phyloP scores from a whole-genome alignment of 176 grass and related monocot genomes.

The Neostapfia colusana region DNA sequence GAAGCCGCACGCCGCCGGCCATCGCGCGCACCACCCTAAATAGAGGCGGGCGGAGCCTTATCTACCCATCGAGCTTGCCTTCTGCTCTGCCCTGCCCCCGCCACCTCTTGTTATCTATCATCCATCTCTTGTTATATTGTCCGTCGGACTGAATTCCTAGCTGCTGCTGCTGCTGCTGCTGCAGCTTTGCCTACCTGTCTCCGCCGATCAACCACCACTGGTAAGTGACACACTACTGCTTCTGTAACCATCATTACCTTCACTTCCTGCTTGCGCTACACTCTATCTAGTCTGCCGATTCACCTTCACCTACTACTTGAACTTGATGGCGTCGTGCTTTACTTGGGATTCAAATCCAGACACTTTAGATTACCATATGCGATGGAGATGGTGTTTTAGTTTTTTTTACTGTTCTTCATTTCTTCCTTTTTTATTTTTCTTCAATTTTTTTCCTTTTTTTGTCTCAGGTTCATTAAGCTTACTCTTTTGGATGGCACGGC shows the following conservation, averaged over 20 bases:
- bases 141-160: too few relatives aligned
- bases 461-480: conserved; percentile 39
- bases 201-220: not conserved
- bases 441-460: conserved; percentile 27
- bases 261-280: not conserved
- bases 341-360: not conserved
- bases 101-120: not conserved
- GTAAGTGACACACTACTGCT: not conserved
- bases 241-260: not conserved
- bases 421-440: conserved; percentile 3
- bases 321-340: not conserved
- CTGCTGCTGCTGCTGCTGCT: too few relatives aligned
- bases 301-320: not conserved
- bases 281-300: not conserved
- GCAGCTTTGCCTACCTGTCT: too few relatives aligned
- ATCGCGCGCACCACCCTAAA: not conserved
- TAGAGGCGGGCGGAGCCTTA: too few relatives aligned
- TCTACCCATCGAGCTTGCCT: not conserved
- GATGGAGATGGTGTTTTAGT: not conserved
- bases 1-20: not conserved
- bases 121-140: not conserved
- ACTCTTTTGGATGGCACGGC: conserved; percentile 30
- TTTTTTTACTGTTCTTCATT: conserved; percentile 20
- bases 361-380: not conserved
- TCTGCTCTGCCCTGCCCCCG: not conserved